These are phyloP conservation scores for Discostella stelligera DNA, from an alignment of 352 stramenopile genomes.

Conservation along the genomic window DNA sequence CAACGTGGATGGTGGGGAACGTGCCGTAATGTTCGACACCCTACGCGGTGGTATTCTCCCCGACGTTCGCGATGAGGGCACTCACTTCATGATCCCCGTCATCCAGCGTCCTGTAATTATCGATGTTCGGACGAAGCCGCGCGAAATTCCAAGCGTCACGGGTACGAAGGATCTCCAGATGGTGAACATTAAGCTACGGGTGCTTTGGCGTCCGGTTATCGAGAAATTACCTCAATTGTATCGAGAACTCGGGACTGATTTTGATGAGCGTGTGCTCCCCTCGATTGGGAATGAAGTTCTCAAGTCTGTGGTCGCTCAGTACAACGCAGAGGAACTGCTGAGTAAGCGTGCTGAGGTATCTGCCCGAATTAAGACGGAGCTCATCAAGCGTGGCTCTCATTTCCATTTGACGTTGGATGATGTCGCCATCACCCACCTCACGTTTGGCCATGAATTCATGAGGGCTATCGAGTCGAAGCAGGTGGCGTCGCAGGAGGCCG, in stretches of 20 bases:
- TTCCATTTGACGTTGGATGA: constrained; percentile 99
- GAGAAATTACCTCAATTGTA: constrained; percentile 96
- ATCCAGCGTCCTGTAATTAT: constrained; percentile 96
- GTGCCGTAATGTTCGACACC: constrained; percentile 99
- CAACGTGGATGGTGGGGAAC: constrained; percentile 96
- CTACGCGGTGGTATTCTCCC: constrained; percentile 94
- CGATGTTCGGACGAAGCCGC: constrained; percentile 95
- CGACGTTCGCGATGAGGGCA: constrained; percentile 94
- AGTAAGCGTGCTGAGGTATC: constrained; percentile 98
- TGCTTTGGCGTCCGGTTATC: constrained; percentile 91
- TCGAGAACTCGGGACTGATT: constrained; percentile 95
- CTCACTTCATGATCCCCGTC: constrained; percentile 99
- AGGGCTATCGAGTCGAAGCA: constrained; percentile 99
- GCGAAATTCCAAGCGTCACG: constrained; percentile 92
- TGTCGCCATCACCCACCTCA: constrained; percentile 99
- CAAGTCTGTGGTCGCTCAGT: constrained; percentile 93
- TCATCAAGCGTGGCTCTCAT: constrained; percentile 93
- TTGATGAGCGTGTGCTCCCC: constrained; percentile 98
- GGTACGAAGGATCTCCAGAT: constrained; percentile 99
- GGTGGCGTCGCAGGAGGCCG: constrained; percentile 98
- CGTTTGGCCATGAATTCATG: constrained; percentile 98
- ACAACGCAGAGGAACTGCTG: constrained; percentile 99
- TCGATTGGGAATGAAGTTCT: constrained; percentile 94
- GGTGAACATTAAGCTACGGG: constrained; percentile 99
- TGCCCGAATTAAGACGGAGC: constrained; percentile 92